Evolutionary conservation across 768 basidiomycete genomes (phyloP).

Genomic region (Paxillus involutus): DNA sequence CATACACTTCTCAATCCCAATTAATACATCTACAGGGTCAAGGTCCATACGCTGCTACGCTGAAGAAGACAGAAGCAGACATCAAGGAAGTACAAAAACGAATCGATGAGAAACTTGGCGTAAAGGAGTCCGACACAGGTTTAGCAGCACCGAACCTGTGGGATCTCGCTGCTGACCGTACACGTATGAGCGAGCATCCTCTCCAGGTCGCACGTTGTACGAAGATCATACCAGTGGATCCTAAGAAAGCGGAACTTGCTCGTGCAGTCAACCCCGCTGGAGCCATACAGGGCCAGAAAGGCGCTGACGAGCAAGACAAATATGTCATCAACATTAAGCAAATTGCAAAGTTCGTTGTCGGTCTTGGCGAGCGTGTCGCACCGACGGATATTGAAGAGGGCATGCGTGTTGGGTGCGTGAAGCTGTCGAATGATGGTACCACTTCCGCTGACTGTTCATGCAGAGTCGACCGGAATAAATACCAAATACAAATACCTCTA

Average conservation of each 20-base stretch:
- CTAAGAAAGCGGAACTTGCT: slow-evolving; percentile 73
- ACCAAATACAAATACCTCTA: slow-evolving; percentile 97
- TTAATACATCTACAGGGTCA: slow-evolving; percentile 65
- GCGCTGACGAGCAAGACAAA: slow-evolving; percentile 98
- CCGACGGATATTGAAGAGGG: slow-evolving; percentile 99
- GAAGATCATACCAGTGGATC: slow-evolving; percentile 90
- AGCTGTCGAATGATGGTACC: not conserved
- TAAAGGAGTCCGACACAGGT: slow-evolving; percentile 98
- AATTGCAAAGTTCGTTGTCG: slow-evolving; percentile 99
- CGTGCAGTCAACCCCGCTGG: slow-evolving; percentile 76
- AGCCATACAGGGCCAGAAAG: slow-evolving; percentile 84
- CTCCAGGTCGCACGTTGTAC: slow-evolving; percentile 98
- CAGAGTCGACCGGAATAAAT: slow-evolving; percentile 94
- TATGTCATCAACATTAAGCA: slow-evolving; percentile 99
- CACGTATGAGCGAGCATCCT: slow-evolving; percentile 90
- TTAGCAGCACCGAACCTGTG: slow-evolving; percentile 95
- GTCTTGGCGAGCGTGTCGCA: slow-evolving; percentile 92
- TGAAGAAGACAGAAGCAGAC: slow-evolving; percentile 89
- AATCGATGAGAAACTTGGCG: slow-evolving; percentile 97
- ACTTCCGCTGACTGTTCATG: slow-evolving; percentile 5
- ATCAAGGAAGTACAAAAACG: slow-evolving; percentile 96
- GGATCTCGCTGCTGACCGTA: slow-evolving; percentile 93
- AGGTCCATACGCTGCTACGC: slow-evolving; percentile 89
- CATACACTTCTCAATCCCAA: not conserved
- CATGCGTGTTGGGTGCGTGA: slow-evolving; percentile 96